Evolutionary conservation across 1,284 basidiomycete genomes (phyloP), one percentile per base, ranked within the genome.

Genomic region (Volvariella volvacea): DNA sequence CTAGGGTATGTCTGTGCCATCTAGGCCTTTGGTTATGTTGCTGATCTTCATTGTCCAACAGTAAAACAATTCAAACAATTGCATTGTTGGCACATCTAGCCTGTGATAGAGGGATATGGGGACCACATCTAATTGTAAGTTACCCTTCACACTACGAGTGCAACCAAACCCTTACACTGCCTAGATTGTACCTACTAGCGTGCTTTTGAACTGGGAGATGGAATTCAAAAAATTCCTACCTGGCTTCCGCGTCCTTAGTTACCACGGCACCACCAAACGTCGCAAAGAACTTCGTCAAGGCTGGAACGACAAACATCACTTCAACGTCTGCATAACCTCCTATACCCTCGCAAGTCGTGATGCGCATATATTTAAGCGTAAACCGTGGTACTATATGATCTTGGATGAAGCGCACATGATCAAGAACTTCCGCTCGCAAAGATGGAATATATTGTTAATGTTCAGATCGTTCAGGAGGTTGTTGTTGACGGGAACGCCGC

Each of bases 201-300:
- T 97, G 46, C 78, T 98, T 50, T 74, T 97, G 47, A 97, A 98
- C 60, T 98, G 94, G 94, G 94, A 96, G 63, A 95, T 97, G 88
- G 94, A 97, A 62, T 97, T 97, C 73, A 96, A 97, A 65, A 96
- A 96, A 65, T 97, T 97, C 60, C 70, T 97, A 2, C 94, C 94
- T 0, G 94, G 93, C 1, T 94, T 97, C 74, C 88, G 83, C 55
- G 82, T 91, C 45, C 70, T 98, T 30, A 89, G 90, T 47, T 98
- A 97, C 66, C 93, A 96, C 57, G 94, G 94, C 22, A 82, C 76
- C 39, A 87, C 88, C 46, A 92, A 92, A 63, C 89, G 93, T 48
- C 84, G 94, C 42, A 95, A 94, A 62, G 92, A 96, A 54, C 80
- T 95, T 39, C 83, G 94, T 8, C 80, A 89, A 49, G 95, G 95